Percentiles rank a stretch among this genome's conserved stretches.
Conservation (phyloP, 2,329 filamentous ascomycete genomes). For the Alternaria sp. region DNA sequence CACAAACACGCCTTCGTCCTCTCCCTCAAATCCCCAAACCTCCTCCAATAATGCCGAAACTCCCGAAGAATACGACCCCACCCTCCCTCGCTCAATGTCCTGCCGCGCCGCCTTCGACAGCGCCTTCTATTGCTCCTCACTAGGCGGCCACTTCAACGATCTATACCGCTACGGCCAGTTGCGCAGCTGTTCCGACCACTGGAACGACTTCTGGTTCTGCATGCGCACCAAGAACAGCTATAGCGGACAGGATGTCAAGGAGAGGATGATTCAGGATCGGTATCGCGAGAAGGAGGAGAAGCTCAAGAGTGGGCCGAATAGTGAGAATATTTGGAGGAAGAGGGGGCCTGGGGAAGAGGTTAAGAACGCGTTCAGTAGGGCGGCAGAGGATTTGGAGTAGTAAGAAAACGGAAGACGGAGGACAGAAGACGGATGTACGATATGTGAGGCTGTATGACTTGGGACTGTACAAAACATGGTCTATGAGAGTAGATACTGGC, state of each 20-base stretch:
- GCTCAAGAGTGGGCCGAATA: constrained; percentile 73
- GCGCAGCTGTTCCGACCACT: constrained; percentile 79
- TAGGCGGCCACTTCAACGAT: constrained; percentile 89
- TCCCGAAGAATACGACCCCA: constrained; percentile 28
- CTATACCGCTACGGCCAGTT: constrained; percentile 86
- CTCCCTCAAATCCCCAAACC: constrained; percentile 9
- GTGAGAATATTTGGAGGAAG: constrained; percentile 88
- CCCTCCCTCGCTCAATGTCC: constrained; percentile 80
- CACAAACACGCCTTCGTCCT: constrained; percentile 14
- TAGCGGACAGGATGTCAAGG: constrained; percentile 62
- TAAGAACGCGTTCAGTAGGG: constrained; percentile 31
- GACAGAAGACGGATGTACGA: not conserved
- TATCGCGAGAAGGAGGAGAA: constrained; percentile 71
- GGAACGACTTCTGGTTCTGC: constrained; percentile 97
- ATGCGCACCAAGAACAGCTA: constrained; percentile 77
- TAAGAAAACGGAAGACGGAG: too few species aligned
- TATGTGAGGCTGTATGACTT: not conserved
- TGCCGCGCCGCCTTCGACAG: constrained; percentile 90
- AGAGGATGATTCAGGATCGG: constrained; percentile 66
- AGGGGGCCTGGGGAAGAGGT: constrained; percentile 57
- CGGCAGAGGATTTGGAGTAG: constrained; percentile 10
- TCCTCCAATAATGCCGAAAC: constrained; percentile 5
- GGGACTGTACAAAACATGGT: not conserved
- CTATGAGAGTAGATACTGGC: not conserved
- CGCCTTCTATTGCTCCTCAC: constrained; percentile 90